phyloP scores from a whole-genome alignment of 192 early-diverging fungal genomes.

The Coemansia umbellata region DNA sequence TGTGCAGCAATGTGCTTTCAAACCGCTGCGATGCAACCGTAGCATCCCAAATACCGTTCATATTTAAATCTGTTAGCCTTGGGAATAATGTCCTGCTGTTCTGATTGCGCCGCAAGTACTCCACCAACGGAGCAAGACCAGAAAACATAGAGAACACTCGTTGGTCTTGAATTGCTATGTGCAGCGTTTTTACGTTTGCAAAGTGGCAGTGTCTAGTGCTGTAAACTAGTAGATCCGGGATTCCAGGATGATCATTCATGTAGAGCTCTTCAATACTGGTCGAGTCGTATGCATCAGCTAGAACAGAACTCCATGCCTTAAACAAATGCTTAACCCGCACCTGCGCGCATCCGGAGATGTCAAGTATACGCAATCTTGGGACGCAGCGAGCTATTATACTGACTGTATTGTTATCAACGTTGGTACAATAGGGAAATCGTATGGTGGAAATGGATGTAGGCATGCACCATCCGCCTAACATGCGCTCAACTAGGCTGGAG shows the following conservation, averaged over 20 bases:
- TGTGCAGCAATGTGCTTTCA: neutral
- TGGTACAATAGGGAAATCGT: conserved; percentile 20
- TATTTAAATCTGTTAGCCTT: conserved; percentile 20
- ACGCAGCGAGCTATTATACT: conserved; percentile 9
- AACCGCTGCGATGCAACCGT: conserved; percentile 8
- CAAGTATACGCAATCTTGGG: conserved; percentile 26
- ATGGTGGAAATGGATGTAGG: conserved; percentile 8
- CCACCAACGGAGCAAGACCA: conserved; percentile 18
- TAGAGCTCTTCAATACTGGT: conserved; percentile 26
- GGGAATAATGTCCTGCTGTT: conserved; percentile 20
- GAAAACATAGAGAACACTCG: conserved; percentile 5
- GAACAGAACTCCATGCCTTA: conserved; percentile 20
- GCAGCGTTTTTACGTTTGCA: conserved; percentile 18
- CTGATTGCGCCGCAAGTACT: conserved; percentile 15
- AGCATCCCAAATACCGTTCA: conserved; percentile 33
- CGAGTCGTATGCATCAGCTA: conserved; percentile 15
- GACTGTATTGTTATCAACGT: conserved; percentile 8
- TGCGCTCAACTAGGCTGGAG: neutral
- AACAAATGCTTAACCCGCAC: conserved; percentile 28
- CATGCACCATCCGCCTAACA: conserved; percentile 17
- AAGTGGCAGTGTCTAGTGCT: conserved; percentile 30
- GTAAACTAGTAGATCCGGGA: conserved; percentile 36
- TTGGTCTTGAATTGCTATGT: conserved; percentile 30
- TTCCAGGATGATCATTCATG: conserved; percentile 39
- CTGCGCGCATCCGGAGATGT: conserved; percentile 39